Evolutionary conservation across 768 basidiomycete genomes (phyloP).

Genomic region (Leccinum obscurum): DNA sequence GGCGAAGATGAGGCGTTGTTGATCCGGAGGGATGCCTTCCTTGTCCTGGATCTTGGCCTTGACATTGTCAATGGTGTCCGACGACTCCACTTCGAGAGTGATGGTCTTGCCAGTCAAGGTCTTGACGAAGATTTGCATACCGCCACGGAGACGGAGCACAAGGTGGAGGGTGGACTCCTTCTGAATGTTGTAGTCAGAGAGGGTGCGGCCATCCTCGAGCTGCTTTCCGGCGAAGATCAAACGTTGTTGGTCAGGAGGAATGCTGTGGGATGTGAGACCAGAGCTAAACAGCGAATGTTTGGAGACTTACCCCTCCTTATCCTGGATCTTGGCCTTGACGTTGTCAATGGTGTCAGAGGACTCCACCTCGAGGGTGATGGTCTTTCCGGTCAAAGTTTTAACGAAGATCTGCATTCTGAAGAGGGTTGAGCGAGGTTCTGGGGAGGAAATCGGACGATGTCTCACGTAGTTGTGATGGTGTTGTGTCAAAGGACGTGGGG

Average conservation of each 20-base stretch:
- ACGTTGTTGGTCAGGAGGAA: slow-evolving; percentile 89
- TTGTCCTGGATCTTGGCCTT: slow-evolving; percentile 95
- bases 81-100: slow-evolving; percentile 87
- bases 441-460: too few relatives aligned
- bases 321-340: slow-evolving; percentile 53
- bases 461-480: slow-evolving; percentile 5
- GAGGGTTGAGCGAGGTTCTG: background rate
- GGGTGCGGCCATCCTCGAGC: slow-evolving; percentile 89
- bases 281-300: accelerated
- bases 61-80: slow-evolving; percentile 85
- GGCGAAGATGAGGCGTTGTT: slow-evolving; percentile 89
- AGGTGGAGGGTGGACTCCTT: slow-evolving; percentile 91
- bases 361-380: slow-evolving; percentile 46
- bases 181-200: slow-evolving; percentile 92
- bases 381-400: slow-evolving; percentile 88
- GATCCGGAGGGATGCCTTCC: slow-evolving; percentile 86
- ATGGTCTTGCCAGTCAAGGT: slow-evolving; percentile 89
- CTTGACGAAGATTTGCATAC: slow-evolving; percentile 85
- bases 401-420: slow-evolving; percentile 65
- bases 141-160: slow-evolving; percentile 89
- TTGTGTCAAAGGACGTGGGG: too few relatives aligned
- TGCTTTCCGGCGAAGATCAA: slow-evolving; percentile 97
- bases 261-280: slow-evolving; percentile 34
- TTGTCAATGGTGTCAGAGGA: slow-evolving; percentile 31
- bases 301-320: slow-evolving; percentile 56